phyloP scores from a whole-genome alignment of 2,329 filamentous ascomycete genomes.

The Calonectria henricotiae region DNA sequence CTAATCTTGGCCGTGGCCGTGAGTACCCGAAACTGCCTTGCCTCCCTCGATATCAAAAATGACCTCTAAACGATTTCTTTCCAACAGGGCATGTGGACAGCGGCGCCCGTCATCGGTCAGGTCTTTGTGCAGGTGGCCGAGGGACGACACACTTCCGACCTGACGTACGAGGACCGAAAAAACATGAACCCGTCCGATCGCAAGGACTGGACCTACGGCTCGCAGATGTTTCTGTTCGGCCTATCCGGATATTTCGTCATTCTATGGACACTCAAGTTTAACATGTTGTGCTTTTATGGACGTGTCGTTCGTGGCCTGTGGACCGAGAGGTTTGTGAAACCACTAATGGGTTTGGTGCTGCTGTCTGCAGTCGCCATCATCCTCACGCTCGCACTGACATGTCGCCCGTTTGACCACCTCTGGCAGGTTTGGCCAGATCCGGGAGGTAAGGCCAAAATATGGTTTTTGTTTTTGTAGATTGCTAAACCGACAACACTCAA shows the following conservation, averaged over 20 bases:
- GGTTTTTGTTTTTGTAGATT: fast-evolving
- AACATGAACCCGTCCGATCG: conserved; percentile 49
- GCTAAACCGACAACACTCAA: neutral
- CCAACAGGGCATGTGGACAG: conserved; percentile 45
- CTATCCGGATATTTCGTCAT: conserved; percentile 55
- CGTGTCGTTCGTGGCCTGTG: conserved; percentile 57
- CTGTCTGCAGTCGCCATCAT: conserved; percentile 9
- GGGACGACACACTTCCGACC: conserved; percentile 52
- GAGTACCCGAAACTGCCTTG: neutral
- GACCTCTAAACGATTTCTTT: neutral
- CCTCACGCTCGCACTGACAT: conserved; percentile 11
- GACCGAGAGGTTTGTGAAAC: conserved; percentile 58
- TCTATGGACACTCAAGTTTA: conserved; percentile 61
- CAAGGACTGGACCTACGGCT: conserved; percentile 1
- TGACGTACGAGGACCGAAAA: conserved; percentile 55
- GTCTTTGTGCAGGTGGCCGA: conserved; percentile 53
- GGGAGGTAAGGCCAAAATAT: neutral
- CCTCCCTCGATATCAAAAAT: neutral
- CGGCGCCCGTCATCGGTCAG: conserved; percentile 45
- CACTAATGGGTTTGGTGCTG: neutral
- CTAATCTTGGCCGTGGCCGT: conserved; percentile 6
- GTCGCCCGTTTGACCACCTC: conserved; percentile 3
- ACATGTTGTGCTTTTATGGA: conserved; percentile 61
- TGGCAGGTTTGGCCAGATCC: conserved; percentile 23
- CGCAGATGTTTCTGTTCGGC: conserved; percentile 13